These are phyloP conservation scores for Umbelopsis ramanniana DNA, from an alignment of 192 early-diverging fungal genomes.

Conservation along the genomic window DNA sequence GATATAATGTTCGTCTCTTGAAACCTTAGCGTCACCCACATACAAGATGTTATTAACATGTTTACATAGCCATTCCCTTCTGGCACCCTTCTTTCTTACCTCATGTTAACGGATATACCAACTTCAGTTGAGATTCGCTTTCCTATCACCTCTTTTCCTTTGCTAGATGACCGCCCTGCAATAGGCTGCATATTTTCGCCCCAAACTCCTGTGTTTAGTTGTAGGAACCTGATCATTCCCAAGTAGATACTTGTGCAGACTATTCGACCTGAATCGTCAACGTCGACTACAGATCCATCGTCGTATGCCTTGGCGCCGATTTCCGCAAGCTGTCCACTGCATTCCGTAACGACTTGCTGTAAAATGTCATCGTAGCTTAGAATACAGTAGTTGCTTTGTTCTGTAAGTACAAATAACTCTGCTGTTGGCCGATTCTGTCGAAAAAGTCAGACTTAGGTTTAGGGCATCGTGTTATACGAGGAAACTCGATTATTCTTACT, in stretches of 20 bases:
- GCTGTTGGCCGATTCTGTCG: conserved; percentile 60
- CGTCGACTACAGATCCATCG: conserved; percentile 49
- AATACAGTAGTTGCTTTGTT: conserved; percentile 68
- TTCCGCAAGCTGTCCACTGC: conserved; percentile 63
- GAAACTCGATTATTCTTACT: conserved; percentile 18
- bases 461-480: not conserved
- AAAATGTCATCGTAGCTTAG: conserved; percentile 64
- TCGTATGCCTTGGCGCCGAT: conserved; percentile 58
- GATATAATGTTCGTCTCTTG: conserved; percentile 11
- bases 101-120: conserved; percentile 18
- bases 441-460: not conserved
- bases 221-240: conserved; percentile 70
- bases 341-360: conserved; percentile 62
- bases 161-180: conserved; percentile 8
- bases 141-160: conserved; percentile 29
- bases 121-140: conserved; percentile 12
- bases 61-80: not conserved
- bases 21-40: not conserved
- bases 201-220: conserved; percentile 43
- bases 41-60: not conserved
- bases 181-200: not conserved
- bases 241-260: conserved; percentile 69
- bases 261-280: conserved; percentile 60
- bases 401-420: conserved; percentile 70
- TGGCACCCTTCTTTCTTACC: not conserved